Conservation (phyloP, 805 yeast species). For the Wickerhamiella siamensis region DNA sequence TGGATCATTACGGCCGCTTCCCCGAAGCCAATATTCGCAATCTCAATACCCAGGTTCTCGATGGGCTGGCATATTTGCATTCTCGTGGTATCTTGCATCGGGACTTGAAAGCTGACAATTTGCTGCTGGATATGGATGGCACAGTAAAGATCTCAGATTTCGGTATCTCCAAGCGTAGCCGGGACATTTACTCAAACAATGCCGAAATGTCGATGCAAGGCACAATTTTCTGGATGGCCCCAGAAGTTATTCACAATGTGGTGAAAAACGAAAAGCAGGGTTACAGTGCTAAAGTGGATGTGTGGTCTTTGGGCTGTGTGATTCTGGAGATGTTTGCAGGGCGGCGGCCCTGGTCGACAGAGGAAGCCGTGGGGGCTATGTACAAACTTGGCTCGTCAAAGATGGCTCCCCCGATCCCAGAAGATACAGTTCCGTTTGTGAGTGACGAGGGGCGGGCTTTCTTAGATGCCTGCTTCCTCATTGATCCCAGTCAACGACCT, state of each 20-base stretch:
- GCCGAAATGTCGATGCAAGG: conserved; percentile 99
- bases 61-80: conserved; percentile 81
- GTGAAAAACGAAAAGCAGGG: conserved; percentile 67
- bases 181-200: conserved; percentile 76
- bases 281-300: conserved; percentile 93
- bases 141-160: conserved; percentile 91
- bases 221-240: conserved; percentile 99
- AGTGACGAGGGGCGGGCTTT: conserved; percentile 55
- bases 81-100: conserved; percentile 79
- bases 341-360: conserved; percentile 91
- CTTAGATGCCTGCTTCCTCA: conserved; percentile 57
- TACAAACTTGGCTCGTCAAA: conserved; percentile 73
- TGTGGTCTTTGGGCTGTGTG: conserved; percentile 97
- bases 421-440: conserved; percentile 57
- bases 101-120: conserved; percentile 87
- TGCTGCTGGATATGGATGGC: conserved; percentile 80
- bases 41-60: conserved; percentile 63
- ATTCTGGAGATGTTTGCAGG: conserved; percentile 97
- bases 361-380: conserved; percentile 90
- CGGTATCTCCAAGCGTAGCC: conserved; percentile 80
- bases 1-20: conserved; percentile 71
- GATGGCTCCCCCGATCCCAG: conserved; percentile 91
- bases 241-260: conserved; percentile 85
- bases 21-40: conserved; percentile 62
- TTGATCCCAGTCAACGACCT: conserved; percentile 75